Evolutionary conservation across 345 rosid genomes (phyloP).

Genomic region (Brassica incana): DNA sequence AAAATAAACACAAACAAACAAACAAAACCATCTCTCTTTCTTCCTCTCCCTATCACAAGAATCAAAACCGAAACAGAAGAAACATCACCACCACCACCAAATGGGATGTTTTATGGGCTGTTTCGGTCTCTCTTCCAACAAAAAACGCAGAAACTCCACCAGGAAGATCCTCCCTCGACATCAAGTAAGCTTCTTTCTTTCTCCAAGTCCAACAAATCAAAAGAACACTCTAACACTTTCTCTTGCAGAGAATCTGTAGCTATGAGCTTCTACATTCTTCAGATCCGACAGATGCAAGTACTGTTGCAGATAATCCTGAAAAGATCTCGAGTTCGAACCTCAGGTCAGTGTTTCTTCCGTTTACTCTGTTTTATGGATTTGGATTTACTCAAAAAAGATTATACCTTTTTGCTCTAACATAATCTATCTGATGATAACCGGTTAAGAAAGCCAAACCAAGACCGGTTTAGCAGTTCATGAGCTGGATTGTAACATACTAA

Average conservation of each 20-base stretch:
- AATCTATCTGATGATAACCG: neutral
- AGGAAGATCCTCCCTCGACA: constrained; percentile 49
- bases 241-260: constrained; percentile 48
- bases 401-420: neutral
- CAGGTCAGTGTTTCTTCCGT: constrained; percentile 43
- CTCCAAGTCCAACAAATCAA: neutral
- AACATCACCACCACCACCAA: constrained; percentile 10
- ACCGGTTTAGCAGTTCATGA: neutral
- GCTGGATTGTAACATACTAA: neutral
- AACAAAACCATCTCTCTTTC: constrained; percentile 10
- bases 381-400: neutral
- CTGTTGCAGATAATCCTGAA: constrained; percentile 23
- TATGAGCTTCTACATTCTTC: constrained; percentile 57
- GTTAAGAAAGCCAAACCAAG: constrained; percentile 11
- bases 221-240: neutral
- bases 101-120: constrained; percentile 93
- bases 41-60: neutral
- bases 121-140: constrained; percentile 68
- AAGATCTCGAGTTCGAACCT: constrained; percentile 43
- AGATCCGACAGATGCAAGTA: constrained; percentile 38
- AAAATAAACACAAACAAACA: neutral
- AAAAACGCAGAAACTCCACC: constrained; percentile 51
- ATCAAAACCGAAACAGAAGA: constrained; percentile 14
- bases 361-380: neutral
- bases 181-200: constrained; percentile 44